phyloP scores from a whole-genome alignment of 805 yeast genomes.

The Starmera amethionina region DNA sequence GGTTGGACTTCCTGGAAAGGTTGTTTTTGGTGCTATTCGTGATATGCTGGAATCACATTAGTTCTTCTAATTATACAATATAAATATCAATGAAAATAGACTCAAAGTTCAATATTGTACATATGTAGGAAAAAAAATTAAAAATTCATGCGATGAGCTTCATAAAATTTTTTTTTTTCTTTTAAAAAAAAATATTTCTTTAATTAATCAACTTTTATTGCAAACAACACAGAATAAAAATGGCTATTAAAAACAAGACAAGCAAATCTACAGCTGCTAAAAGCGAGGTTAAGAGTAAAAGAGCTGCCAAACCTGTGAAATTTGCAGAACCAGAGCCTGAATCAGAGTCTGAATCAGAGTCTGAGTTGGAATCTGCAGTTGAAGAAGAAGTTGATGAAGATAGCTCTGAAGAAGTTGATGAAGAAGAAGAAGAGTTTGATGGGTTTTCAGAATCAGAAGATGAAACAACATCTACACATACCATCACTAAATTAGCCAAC shows the following conservation, averaged over 20 bases:
- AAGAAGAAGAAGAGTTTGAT: constrained; percentile 6
- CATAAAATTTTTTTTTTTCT: constrained; percentile 1
- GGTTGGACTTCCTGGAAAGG: constrained; percentile 64
- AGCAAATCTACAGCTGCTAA: constrained; percentile 8
- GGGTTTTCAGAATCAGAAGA: constrained; percentile 21
- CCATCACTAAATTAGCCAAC: constrained; percentile 16
- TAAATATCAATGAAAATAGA: too few relatives aligned
- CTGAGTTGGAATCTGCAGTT: constrained; percentile 9
- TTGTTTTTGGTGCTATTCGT: too few relatives aligned
- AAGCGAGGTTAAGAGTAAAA: neutral
- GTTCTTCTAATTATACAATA: too few relatives aligned
- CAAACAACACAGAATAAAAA: neutral
- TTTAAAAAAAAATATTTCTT: neutral
- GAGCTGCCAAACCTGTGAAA: constrained; percentile 2
- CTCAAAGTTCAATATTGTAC: too few relatives aligned
- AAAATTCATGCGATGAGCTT: constrained; percentile 6
- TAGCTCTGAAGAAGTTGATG: constrained; percentile 3
- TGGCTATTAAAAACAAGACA: constrained; percentile 3
- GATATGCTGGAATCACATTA: too few relatives aligned
- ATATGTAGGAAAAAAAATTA: too few relatives aligned
- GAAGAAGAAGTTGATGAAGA: constrained; percentile 6
- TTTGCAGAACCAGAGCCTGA: constrained; percentile 17
- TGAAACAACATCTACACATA: constrained; percentile 13
- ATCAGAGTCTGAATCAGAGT: constrained; percentile 14
- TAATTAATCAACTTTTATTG: neutral